Percentiles rank a stretch among this genome's conserved stretches.
Conservation (phyloP, 108 stramenopile genomes). For the Fragilaria crotonensis region DNA sequence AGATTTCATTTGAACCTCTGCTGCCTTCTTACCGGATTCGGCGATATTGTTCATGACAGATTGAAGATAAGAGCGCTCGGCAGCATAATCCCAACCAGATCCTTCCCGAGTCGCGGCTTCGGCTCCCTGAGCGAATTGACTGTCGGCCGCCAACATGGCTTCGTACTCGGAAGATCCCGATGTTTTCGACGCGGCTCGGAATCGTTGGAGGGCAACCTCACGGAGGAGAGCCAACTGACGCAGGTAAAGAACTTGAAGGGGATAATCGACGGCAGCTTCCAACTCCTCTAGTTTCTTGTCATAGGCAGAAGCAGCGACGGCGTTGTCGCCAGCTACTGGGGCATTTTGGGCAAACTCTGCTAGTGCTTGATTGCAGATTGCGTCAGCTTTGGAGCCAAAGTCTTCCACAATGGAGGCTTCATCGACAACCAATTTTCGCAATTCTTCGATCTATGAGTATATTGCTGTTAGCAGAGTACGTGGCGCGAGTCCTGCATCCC, state of each 20-base stretch:
- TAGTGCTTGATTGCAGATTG: constrained; percentile 83
- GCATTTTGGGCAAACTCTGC: constrained; percentile 85
- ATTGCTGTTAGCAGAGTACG: neutral
- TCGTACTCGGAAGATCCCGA: constrained; percentile 88
- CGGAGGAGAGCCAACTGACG: constrained; percentile 78
- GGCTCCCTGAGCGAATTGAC: constrained; percentile 74
- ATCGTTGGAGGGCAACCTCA: constrained; percentile 81
- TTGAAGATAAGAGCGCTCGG: constrained; percentile 73
- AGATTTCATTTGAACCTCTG: constrained; percentile 67
- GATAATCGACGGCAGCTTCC: constrained; percentile 82
- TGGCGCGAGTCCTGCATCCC: neutral
- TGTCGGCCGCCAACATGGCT: constrained; percentile 91
- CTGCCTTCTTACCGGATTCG: constrained; percentile 62
- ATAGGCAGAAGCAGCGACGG: constrained; percentile 57
- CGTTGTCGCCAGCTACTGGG: constrained; percentile 65
- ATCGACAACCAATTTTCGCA: constrained; percentile 65
- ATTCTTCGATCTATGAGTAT: constrained; percentile 56
- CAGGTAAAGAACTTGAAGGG: constrained; percentile 87
- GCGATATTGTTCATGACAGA: constrained; percentile 84
- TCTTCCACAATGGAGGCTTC: constrained; percentile 54
- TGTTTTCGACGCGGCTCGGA: constrained; percentile 65
- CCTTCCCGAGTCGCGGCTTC: constrained; percentile 78
- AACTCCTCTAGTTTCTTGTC: constrained; percentile 85
- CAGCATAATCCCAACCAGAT: constrained; percentile 79
- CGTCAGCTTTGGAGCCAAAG: constrained; percentile 82